phyloP scores from a whole-genome alignment of 345 rosid genomes.

The Brassica carinata region DNA sequence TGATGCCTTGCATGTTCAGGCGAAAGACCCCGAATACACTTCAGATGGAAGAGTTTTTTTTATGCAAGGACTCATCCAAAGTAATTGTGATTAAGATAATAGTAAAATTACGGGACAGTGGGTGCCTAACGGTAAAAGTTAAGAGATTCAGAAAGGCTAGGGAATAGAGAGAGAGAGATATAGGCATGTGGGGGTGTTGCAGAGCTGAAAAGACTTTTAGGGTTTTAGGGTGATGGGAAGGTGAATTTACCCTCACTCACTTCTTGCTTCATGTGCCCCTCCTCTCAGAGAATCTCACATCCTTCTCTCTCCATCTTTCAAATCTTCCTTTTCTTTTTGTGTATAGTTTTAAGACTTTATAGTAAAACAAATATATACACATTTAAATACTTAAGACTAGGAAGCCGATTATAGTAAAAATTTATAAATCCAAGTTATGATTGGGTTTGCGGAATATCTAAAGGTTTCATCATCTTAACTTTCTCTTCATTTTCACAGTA shows the following conservation, averaged over 20 bases:
- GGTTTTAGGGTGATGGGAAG: constrained; percentile 25
- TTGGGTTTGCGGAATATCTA: neutral
- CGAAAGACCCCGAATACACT: neutral
- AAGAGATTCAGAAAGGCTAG: neutral
- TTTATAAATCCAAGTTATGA: neutral
- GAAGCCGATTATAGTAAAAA: neutral
- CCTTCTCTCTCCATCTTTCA: constrained; percentile 22
- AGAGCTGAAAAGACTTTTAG: constrained; percentile 30
- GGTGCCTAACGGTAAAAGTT: constrained; percentile 37
- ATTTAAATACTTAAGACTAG: neutral
- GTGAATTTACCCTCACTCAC: constrained; percentile 6
- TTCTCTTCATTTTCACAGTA: neutral
- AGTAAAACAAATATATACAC: neutral
- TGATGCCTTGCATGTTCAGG: neutral
- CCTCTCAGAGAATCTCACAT: neutral
- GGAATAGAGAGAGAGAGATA: constrained; percentile 4
- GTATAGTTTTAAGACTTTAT: neutral
- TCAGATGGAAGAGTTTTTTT: neutral
- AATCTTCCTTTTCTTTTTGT: neutral
- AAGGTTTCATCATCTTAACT: neutral
- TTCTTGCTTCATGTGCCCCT: constrained; percentile 18
- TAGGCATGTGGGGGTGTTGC: constrained; percentile 37
- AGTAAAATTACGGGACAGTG: neutral
- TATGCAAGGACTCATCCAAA: neutral
- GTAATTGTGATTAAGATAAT: neutral